phyloP scores from a whole-genome alignment of 2,329 filamentous ascomycete genomes.

The Colletotrichum horii region DNA sequence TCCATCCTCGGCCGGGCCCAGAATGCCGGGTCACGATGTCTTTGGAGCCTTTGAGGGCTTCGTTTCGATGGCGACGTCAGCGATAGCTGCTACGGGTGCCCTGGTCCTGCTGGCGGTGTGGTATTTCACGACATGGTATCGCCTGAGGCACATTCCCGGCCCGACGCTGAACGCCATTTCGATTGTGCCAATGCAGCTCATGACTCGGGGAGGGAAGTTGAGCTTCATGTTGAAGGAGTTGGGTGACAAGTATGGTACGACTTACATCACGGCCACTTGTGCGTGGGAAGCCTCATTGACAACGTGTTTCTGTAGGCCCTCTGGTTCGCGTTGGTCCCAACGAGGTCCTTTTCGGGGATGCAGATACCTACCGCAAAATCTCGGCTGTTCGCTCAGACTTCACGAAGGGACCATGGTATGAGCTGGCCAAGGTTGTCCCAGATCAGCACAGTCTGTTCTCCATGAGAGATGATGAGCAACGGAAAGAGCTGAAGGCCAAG shows the following conservation, averaged over 20 bases:
- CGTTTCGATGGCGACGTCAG: neutral
- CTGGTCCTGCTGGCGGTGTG: neutral
- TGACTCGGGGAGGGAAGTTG: neutral
- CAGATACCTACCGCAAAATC: constrained; percentile 10
- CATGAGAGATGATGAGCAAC: constrained; percentile 19
- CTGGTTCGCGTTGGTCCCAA: constrained; percentile 24
- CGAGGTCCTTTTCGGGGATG: constrained; percentile 23
- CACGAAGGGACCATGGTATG: constrained; percentile 22
- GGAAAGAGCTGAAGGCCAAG: constrained; percentile 19
- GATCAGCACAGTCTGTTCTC: constrained; percentile 21
- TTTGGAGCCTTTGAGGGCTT: neutral
- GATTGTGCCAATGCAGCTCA: constrained; percentile 31
- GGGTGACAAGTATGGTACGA: constrained; percentile 9
- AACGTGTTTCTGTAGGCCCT: constrained; percentile 26
- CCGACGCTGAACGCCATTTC: constrained; percentile 34
- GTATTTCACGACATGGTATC: constrained; percentile 27
- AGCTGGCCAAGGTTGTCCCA: constrained; percentile 12
- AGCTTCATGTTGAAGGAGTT: constrained; percentile 10
- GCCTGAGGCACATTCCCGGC: constrained; percentile 36
- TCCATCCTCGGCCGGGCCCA: neutral
- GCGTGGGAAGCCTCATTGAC: constrained; percentile 18
- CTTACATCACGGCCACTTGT: fast-evolving
- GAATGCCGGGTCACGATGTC: neutral
- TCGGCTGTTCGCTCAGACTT: constrained; percentile 13
- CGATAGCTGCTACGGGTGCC: neutral